A percentile compares a stretch with the other conserved stretches of the same genome.
Conservation (phyloP, 2,329 filamentous ascomycete species). For the Fusarium illudens region DNA sequence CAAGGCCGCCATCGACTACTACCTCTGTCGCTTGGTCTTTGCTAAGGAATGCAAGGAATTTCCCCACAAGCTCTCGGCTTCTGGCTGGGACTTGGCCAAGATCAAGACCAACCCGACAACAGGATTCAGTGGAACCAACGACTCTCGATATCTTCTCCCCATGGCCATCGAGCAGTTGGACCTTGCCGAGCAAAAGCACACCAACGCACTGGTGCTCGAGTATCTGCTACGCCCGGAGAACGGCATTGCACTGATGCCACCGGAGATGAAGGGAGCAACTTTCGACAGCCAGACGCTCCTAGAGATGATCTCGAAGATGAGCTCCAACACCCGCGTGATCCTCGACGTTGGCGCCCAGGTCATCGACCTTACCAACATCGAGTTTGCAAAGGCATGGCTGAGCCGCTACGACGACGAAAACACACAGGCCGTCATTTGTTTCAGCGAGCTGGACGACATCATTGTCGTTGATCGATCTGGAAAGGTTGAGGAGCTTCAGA, state of each 20-base stretch:
- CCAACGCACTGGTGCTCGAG: conserved; percentile 71
- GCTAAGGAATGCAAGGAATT: conserved; percentile 70
- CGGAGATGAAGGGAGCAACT: background rate
- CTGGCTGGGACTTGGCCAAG: conserved; percentile 71
- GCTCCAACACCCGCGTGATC: conserved; percentile 62
- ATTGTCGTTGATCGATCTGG: conserved; percentile 61
- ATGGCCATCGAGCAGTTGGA: conserved; percentile 65
- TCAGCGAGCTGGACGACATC: conserved; percentile 63
- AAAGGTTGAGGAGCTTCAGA: conserved; percentile 58
- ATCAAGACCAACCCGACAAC: conserved; percentile 59
- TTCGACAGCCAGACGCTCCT: conserved; percentile 55
- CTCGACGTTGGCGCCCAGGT: conserved; percentile 77
- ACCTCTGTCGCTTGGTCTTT: conserved; percentile 66
- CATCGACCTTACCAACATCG: conserved; percentile 67
- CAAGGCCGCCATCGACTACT: conserved; percentile 70
- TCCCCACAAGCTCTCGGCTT: conserved; percentile 67
- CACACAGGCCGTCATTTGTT: conserved; percentile 60
- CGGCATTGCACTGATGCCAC: conserved; percentile 10
- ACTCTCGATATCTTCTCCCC: conserved; percentile 67
- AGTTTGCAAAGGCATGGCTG: conserved; percentile 65
- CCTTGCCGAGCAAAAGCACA: conserved; percentile 63
- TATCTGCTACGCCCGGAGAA: conserved; percentile 66
- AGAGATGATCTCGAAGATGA: conserved; percentile 47
- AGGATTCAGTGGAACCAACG: conserved; percentile 77
- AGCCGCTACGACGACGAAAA: background rate